Evolutionary conservation across 768 basidiomycete species (phyloP).

Genomic region (Auricularia auricula-judae): DNA sequence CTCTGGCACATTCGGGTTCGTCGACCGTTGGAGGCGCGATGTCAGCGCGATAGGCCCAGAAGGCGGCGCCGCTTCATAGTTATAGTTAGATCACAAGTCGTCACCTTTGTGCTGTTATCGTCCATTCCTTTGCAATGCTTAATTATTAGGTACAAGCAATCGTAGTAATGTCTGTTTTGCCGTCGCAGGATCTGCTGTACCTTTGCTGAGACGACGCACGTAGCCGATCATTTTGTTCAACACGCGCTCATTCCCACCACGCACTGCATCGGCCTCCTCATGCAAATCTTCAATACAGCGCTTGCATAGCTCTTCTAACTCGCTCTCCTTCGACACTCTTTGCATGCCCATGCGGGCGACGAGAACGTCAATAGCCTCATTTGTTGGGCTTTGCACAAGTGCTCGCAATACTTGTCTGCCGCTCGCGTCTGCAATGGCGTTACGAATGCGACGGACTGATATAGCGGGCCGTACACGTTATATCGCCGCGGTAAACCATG

Average conservation of each 20-base stretch:
- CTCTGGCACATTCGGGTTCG: not conserved
- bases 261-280: constrained; percentile 51
- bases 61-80: not conserved
- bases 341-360: constrained; percentile 28
- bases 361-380: constrained; percentile 33
- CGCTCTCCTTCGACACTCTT: constrained; percentile 15
- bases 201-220: constrained; percentile 75
- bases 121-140: not conserved
- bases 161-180: constrained; percentile 41
- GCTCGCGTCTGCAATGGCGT: constrained; percentile 2
- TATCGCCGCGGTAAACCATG: constrained; percentile 47
- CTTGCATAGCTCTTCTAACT: constrained; percentile 43
- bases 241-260: constrained; percentile 62
- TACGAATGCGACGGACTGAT: not conserved
- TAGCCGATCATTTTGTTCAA: constrained; percentile 72
- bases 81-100: not conserved
- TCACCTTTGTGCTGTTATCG: not conserved
- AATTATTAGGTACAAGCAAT: constrained; percentile 20
- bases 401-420: constrained; percentile 68
- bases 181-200: constrained; percentile 62
- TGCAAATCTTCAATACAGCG: constrained; percentile 59
- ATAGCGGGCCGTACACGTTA: constrained; percentile 50
- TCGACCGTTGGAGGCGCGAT: not conserved
- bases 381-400: constrained; percentile 64
- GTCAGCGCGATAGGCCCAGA: not conserved